Evolutionary conservation across 192 early-diverging fungal species (phyloP), one percentile per base, ranked within the genome.

Genomic region (Entomortierella parvispora): DNA sequence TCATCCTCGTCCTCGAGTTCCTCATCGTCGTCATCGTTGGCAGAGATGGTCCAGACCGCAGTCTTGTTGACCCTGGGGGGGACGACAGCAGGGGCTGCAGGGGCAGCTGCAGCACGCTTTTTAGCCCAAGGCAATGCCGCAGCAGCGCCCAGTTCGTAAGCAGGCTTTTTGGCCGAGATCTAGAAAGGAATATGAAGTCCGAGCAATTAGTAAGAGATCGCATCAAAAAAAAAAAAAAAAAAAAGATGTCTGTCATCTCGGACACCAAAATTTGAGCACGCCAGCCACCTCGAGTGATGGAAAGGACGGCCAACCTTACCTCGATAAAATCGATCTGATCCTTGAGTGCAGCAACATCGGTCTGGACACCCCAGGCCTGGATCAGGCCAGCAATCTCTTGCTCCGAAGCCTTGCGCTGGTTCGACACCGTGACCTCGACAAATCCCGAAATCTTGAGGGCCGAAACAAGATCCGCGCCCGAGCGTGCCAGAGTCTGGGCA

Each of bases 1-100:
- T 71, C 82, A 58, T 97, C 94, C 74, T 99, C 95, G 62, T 97
- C 92, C 52, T 92, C 92, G 18, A 96, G 82, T 69, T 93, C 93
- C 4, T 79, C 84, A 72, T 93, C 93, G 23, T 95, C 91, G 43
- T 82, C 85, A 37, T 71, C 91, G 26, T 89, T 88, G 26, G 83
- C 86, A 52, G 85, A 84, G 52, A 96, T 87, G 33, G 87, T 90
- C 94, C 94, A 95, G 42, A 90, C 89, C 29, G 88, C 81, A 47
- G 57, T 56, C 56, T 76, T 76, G 49, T 82, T 81, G 65, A 62
- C 45, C 31, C 53, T 66, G 29, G 32, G 62, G 12, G 65, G 32
- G 15, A 65, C 42, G 22, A 48, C 68, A 53, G 70, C 52, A 28
- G 78, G 76, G 26, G 54, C 79, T 18, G 72, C 69, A 22, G 66